Evolutionary conservation across 2,329 filamentous ascomycete species (phyloP).

Genomic region (Penicillium sclerotiorum): DNA sequence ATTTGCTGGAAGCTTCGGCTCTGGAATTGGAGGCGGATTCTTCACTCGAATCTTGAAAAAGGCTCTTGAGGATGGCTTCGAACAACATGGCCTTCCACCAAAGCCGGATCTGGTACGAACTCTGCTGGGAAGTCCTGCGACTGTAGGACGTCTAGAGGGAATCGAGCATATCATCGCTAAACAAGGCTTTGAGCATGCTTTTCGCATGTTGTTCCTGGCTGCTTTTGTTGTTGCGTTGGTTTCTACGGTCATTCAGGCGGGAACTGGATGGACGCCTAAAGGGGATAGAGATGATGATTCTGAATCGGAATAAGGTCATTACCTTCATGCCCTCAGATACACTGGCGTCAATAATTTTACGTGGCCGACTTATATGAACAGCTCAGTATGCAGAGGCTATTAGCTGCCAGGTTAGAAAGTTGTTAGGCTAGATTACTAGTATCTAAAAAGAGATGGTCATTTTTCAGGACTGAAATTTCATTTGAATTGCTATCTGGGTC

Average conservation of each 20-base stretch:
- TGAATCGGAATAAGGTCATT: neutral
- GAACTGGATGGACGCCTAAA: slow-evolving; percentile 58
- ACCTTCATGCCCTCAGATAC: too few relatives aligned
- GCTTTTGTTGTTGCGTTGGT: slow-evolving; percentile 53
- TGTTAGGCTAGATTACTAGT: too few relatives aligned
- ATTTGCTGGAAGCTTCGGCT: slow-evolving; percentile 79
- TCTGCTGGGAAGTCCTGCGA: slow-evolving; percentile 61
- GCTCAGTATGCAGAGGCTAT: too few relatives aligned
- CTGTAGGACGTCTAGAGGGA: slow-evolving; percentile 54
- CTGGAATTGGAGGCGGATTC: slow-evolving; percentile 75
- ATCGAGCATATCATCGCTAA: slow-evolving; percentile 56
- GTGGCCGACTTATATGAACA: too few relatives aligned
- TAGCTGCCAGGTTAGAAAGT: too few relatives aligned
- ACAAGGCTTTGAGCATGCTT: slow-evolving; percentile 56
- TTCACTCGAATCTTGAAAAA: slow-evolving; percentile 65
- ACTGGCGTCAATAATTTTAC: too few relatives aligned
- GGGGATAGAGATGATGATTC: slow-evolving; percentile 3
- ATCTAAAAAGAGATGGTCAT: too few relatives aligned
- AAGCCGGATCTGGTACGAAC: slow-evolving; percentile 54
- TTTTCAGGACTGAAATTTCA: too few relatives aligned
- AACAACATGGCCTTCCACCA: slow-evolving; percentile 41
- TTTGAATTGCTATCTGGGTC: too few relatives aligned
- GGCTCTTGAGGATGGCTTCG: slow-evolving; percentile 62
- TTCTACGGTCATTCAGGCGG: slow-evolving; percentile 58
- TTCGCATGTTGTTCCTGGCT: slow-evolving; percentile 57